Evolutionary conservation across 176 grass and related monocot species (phyloP), one percentile per base, ranked within the genome.

Genomic region (Neostapfia colusana): DNA sequence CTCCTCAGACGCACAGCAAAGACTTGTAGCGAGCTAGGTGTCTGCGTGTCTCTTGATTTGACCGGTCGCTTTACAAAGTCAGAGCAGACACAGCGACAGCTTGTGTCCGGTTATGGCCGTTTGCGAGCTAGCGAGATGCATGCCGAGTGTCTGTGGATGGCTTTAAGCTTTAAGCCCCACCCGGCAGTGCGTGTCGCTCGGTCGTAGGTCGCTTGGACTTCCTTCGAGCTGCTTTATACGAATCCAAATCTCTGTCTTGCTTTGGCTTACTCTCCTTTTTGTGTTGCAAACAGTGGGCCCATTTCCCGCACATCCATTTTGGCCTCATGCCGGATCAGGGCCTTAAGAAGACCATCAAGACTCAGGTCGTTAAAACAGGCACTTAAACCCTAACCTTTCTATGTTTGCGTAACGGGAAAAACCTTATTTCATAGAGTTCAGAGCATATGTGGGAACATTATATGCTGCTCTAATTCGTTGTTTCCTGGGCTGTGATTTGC

Each of bases 281-380:
- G 38, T 72, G 31, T 65, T 56, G 54, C 63, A 21, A 31, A 25
- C 85, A 99, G 96, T 99, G 96, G 96, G 96, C 96, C 34, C 96
- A 99, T 88, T 99, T 99, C 44, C 96, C 96, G 18, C 96, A 99
- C 85, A 99, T 99, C 76, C 96, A 95, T 80, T 99, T 99, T 46
- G 96, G 96, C 23, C 82, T 99, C 64, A 92, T 90, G 95, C 95
- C 91, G n/a, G 91, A 99, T 84, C 95, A 95, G 83, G 89, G 80
- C 45, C 84, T 92, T 70, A 95, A 92, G 92, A 95, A 92, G 83
- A 92, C 74, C 83, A 76, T 92, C 60, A 86, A 80, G 10, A 43
- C 79, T 70, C 96, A 94, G 96, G 95, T 99, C 86, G 83, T 59
- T 35, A 61, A 20, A 79, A 45, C 73, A 10, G 57, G 34, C 41